phyloP scores from a whole-genome alignment of 352 stramenopile species.

The Thalassiosira pacifica region DNA sequence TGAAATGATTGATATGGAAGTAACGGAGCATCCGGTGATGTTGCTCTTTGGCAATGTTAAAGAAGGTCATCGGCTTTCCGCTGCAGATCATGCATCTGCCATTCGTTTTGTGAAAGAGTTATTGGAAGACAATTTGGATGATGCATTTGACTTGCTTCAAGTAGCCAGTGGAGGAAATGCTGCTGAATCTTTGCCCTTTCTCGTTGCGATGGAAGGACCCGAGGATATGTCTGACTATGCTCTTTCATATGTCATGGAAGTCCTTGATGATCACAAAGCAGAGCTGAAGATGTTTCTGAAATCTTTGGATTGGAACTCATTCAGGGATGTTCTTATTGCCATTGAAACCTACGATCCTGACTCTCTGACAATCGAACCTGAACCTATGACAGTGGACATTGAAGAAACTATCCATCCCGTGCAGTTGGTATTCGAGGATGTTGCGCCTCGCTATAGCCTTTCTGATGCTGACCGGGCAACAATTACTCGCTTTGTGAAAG shows the following conservation, averaged over 20 bases:
- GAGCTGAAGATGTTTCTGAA: background rate
- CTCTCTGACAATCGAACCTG: background rate
- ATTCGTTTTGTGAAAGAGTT: constrained; percentile 2
- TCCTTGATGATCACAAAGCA: background rate
- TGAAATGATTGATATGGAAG: no score
- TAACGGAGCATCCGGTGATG: no score
- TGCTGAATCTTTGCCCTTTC: background rate
- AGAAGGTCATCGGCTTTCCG: no score
- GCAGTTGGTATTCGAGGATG: no score
- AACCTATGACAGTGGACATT: no score
- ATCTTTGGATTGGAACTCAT: constrained; percentile 28
- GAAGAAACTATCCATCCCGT: no score
- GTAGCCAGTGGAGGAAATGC: no score
- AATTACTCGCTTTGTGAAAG: background rate
- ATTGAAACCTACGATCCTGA: constrained; percentile 9
- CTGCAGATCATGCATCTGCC: no score
- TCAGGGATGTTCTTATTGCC: constrained; percentile 7
- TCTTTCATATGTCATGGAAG: constrained; percentile 15
- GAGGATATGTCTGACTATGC: background rate
- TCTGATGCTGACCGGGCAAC: no score
- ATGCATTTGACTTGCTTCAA: no score
- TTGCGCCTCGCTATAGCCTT: no score
- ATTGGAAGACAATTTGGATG: background rate
- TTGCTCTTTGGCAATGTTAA: no score
- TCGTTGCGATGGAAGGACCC: background rate